A percentile compares a stretch with the other conserved stretches of the same genome.
Evolutionary conservation across 2,329 filamentous ascomycete species (phyloP).

Genomic region (Sodiomyces alkalinus): DNA sequence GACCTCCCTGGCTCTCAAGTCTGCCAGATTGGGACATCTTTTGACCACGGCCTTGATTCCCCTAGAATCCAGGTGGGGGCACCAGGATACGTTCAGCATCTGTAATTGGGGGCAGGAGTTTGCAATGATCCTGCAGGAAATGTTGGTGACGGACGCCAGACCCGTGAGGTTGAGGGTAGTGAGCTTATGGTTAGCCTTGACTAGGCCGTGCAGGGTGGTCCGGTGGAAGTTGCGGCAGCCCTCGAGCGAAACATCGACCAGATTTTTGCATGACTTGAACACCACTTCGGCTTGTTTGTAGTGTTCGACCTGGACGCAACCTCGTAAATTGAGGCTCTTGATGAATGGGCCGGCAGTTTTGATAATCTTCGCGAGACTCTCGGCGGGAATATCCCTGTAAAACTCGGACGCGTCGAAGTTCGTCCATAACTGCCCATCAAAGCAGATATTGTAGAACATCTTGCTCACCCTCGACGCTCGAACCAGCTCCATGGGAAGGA

Average conservation of each 20-base stretch:
- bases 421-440: slow-evolving; percentile 89
- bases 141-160: slow-evolving; percentile 64
- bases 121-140: slow-evolving; percentile 73
- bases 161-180: slow-evolving; percentile 80
- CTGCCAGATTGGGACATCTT: slow-evolving; percentile 56
- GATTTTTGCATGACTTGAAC: slow-evolving; percentile 71
- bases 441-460: slow-evolving; percentile 68
- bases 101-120: slow-evolving; percentile 70
- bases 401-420: slow-evolving; percentile 73
- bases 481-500: slow-evolving; percentile 70
- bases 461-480: slow-evolving; percentile 63
- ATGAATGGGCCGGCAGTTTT: slow-evolving; percentile 77
- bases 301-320: slow-evolving; percentile 78
- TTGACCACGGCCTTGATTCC: slow-evolving; percentile 61
- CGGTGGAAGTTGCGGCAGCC: slow-evolving; percentile 75
- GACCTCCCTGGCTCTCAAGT: slow-evolving; percentile 72
- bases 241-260: slow-evolving; percentile 77
- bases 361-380: slow-evolving; percentile 74
- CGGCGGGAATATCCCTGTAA: slow-evolving; percentile 73
- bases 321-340: slow-evolving; percentile 75
- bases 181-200: slow-evolving; percentile 59
- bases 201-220: slow-evolving; percentile 61
- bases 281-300: slow-evolving; percentile 64
- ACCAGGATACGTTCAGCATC: slow-evolving; percentile 84
- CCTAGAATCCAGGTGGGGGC: slow-evolving; percentile 64